phyloP scores from a whole-genome alignment of 1,284 basidiomycete species.

The Termitomyces sp. region DNA sequence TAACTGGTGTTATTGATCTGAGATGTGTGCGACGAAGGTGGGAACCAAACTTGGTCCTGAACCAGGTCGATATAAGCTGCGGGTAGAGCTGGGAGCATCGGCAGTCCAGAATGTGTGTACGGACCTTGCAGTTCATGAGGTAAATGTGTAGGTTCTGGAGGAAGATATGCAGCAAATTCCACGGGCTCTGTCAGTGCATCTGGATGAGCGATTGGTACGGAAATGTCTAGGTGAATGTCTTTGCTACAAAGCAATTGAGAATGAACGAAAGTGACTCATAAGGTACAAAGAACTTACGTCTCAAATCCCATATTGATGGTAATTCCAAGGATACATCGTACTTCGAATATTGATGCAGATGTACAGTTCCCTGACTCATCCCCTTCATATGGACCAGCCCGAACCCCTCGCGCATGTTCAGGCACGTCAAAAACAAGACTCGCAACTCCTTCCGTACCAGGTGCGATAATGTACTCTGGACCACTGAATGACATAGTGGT shows the following conservation, averaged over 20 bases:
- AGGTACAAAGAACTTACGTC: slow-evolving; percentile 36
- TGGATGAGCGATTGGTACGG: slow-evolving; percentile 61
- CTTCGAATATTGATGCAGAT: slow-evolving; percentile 58
- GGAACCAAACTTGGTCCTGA: slow-evolving; percentile 46
- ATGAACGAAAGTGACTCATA: neutral
- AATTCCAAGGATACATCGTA: slow-evolving; percentile 49
- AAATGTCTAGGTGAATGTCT: slow-evolving; percentile 59
- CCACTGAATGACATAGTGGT: slow-evolving; percentile 64
- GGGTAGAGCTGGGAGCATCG: slow-evolving; percentile 31
- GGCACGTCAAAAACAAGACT: slow-evolving; percentile 73
- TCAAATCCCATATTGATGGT: slow-evolving; percentile 60
- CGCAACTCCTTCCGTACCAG: slow-evolving; percentile 70
- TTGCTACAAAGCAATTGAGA: slow-evolving; percentile 40
- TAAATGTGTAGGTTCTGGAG: slow-evolving; percentile 8
- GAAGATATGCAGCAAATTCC: slow-evolving; percentile 14
- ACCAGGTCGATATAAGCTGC: slow-evolving; percentile 33
- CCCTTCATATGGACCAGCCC: slow-evolving; percentile 47
- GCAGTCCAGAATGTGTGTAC: slow-evolving; percentile 28
- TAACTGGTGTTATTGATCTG: slow-evolving; percentile 18
- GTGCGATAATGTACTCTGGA: slow-evolving; percentile 63
- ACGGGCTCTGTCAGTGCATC: slow-evolving; percentile 41
- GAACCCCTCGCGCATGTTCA: slow-evolving; percentile 51
- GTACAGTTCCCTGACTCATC: slow-evolving; percentile 32
- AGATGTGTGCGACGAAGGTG: slow-evolving; percentile 27
- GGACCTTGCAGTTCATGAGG: slow-evolving; percentile 22